Conservation (phyloP, 139 green algal species). For the Chlorella sp. region DNA sequence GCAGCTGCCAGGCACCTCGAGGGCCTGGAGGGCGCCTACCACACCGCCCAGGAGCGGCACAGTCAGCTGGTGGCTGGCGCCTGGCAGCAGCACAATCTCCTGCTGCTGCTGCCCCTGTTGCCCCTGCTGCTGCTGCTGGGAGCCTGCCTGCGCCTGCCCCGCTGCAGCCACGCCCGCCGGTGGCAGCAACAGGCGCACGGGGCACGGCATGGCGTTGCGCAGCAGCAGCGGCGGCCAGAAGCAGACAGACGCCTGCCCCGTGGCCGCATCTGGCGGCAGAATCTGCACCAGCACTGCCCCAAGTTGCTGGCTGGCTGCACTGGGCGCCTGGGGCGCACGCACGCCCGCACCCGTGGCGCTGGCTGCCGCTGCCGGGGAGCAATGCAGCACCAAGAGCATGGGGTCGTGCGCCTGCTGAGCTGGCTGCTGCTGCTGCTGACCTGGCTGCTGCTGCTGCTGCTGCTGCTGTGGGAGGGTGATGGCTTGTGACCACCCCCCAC, state of each 20-base stretch:
- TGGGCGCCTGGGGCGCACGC: not conserved
- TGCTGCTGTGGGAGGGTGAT: not conserved
- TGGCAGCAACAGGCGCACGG: slow-evolving; percentile 22
- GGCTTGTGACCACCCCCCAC: slow-evolving; percentile 25
- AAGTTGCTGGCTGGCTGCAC: not conserved
- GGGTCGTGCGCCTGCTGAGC: not conserved
- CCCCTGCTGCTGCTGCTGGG: not conserved
- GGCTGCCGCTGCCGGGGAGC: slow-evolving; percentile 14
- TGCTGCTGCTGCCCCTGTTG: not conserved
- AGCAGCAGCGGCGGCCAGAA: slow-evolving; percentile 43
- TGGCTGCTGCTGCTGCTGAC: not conserved
- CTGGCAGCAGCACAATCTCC: not conserved
- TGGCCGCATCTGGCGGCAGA: slow-evolving; percentile 4
- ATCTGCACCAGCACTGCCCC: slow-evolving; percentile 38
- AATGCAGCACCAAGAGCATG: slow-evolving; percentile 14
- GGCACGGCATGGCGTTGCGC: slow-evolving; percentile 38
- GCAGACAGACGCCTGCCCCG: slow-evolving; percentile 24
- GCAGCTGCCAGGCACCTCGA: not conserved
- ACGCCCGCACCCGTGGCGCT: slow-evolving; percentile 6
- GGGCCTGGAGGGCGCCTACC: slow-evolving; percentile 9
- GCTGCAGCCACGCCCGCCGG: too few relatives aligned
- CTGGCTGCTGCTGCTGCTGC: not conserved
- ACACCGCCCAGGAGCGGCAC: slow-evolving; percentile 18
- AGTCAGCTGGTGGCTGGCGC: not conserved
- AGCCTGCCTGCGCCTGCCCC: not conserved